Evolutionary conservation across 163 green algal species (phyloP), one percentile per base, ranked within the genome.

Genomic region (Volvox carteri): DNA sequence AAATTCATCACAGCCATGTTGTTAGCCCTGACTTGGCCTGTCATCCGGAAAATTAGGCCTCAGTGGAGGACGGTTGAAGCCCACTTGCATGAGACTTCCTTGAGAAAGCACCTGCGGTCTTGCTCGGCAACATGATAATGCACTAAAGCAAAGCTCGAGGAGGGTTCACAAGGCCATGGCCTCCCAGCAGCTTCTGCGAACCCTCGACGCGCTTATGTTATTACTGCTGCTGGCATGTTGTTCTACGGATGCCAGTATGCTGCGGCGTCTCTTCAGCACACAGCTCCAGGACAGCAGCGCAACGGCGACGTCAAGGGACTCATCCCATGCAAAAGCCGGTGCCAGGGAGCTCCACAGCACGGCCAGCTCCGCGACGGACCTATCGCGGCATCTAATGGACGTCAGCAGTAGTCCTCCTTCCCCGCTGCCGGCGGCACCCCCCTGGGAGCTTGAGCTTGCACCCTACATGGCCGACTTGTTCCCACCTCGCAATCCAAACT

Each of bases 381-480:
- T 19, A 9, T 75, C 30, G 1, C 16, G 1, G 65, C 3, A 2
- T 25, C 65, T 75, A 21, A 35, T 21, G 12, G 1, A 8, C 65
- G 6, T 28, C 65, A 75, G 30, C 33, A 75, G 30, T 46, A 42
- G 65, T 33, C 30, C 65, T 25, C 8, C 30, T 6, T 11, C 37
- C 62, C 62, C 62, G n/a, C 12, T 35, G 11, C 70, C 14, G 70
- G 39, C 21, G 9, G 30, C 70, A 3, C 37, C 70, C 8, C 39
- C 62, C 1, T 87, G 81, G 81, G 65, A 80, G 65, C 41, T 87
- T 21, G 41, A 56, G 58, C 48, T 87, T 11, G 81, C 81, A 2
- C 58, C 46, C 5, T 65, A 56, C 4, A n/a, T 87, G 21, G 2
- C 11, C 0, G 65, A 60, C 30, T 18, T 87, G 46, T 70, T 42